Evolutionary conservation across 495 filamentous ascomycete genomes (phyloP).

Genomic region (Daldinia vernicosa): DNA sequence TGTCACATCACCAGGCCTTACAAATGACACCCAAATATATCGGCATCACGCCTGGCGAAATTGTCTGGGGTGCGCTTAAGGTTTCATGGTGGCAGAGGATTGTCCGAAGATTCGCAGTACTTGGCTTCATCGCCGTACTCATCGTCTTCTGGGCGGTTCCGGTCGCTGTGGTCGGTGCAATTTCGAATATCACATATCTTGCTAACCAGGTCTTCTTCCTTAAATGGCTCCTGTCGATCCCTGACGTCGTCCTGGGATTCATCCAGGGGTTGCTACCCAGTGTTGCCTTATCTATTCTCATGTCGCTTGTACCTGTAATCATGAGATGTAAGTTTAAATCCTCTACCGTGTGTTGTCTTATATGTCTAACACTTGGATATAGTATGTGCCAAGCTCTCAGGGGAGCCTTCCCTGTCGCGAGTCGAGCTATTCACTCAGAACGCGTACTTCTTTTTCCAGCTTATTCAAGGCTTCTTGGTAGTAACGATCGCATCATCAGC

Average conservation of each 20-base stretch:
- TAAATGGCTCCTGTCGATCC: constrained; percentile 76
- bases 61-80: constrained; percentile 87
- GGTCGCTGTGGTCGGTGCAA: constrained; percentile 81
- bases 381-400: constrained; percentile 78
- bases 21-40: constrained; percentile 94
- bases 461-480: constrained; percentile 93
- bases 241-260: constrained; percentile 75
- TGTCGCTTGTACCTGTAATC: constrained; percentile 88
- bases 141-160: constrained; percentile 98
- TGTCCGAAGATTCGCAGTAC: constrained; percentile 72
- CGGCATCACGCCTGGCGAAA: constrained; percentile 82
- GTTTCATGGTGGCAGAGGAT: constrained; percentile 91
- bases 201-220: constrained; percentile 70
- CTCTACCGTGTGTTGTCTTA: not conserved
- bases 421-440: constrained; percentile 91
- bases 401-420: constrained; percentile 77
- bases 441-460: constrained; percentile 93
- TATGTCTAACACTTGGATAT: constrained; percentile 19
- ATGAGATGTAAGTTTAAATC: constrained; percentile 62
- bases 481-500: constrained; percentile 82
- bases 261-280: constrained; percentile 86
- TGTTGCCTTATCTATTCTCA: constrained; percentile 81
- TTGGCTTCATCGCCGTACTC: constrained; percentile 75
- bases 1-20: constrained; percentile 87
- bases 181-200: constrained; percentile 85